phyloP scores from a whole-genome alignment of 2,329 filamentous ascomycete genomes.

The Ophiostoma sp. region DNA sequence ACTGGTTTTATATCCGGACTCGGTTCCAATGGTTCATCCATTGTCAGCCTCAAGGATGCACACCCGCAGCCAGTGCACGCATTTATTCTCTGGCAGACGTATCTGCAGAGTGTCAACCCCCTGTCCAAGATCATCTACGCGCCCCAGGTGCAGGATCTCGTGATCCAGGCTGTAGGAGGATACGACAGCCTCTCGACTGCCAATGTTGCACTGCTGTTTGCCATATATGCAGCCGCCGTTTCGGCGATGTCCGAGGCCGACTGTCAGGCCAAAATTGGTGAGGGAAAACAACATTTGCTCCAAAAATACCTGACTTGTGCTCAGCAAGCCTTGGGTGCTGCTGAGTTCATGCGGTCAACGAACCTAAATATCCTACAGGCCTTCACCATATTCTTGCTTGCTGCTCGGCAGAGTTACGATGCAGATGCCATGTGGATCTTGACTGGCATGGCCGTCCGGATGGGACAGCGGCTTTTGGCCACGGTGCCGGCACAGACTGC shows the following conservation, averaged over 20 bases:
- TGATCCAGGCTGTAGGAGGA: conserved; percentile 28
- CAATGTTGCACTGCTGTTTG: conserved; percentile 41
- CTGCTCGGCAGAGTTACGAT: conserved; percentile 43
- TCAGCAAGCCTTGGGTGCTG: conserved; percentile 57
- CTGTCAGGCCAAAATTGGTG: conserved; percentile 21
- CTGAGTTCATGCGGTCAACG: conserved; percentile 57
- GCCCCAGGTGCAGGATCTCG: conserved; percentile 44
- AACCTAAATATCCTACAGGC: conserved; percentile 60
- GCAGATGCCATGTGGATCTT: conserved; percentile 58
- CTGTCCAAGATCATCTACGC: conserved; percentile 53
- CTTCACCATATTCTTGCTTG: conserved; percentile 52
- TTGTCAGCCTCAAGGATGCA: conserved; percentile 31
- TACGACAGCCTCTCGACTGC: conserved; percentile 26
- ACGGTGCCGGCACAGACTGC: neutral
- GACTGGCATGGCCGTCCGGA: conserved; percentile 55
- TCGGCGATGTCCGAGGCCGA: conserved; percentile 57
- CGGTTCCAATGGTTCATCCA: neutral
- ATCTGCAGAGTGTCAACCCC: conserved; percentile 54
- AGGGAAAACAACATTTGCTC: conserved; percentile 1
- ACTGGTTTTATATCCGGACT: conserved; percentile 31
- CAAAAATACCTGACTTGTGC: conserved; percentile 46
- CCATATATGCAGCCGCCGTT: conserved; percentile 56
- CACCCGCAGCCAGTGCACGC: conserved; percentile 40
- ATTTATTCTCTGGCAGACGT: conserved; percentile 43
- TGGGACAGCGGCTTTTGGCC: conserved; percentile 48